Evolutionary conservation across 257 asterid genomes (phyloP).

Genomic region (Handroanthus guayacan): DNA sequence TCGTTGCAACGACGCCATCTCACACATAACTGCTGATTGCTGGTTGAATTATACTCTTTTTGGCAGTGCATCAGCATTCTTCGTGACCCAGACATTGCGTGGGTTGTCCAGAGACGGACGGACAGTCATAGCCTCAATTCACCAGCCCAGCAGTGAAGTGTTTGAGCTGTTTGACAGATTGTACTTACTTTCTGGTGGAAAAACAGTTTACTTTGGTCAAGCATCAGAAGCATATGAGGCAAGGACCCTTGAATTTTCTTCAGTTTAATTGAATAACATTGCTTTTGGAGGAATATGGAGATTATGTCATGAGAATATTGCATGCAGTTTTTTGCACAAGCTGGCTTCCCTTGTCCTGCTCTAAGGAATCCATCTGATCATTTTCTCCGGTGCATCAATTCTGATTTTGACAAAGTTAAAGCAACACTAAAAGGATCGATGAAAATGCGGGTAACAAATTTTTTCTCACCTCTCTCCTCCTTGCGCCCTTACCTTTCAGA

Average conservation of each 20-base stretch:
- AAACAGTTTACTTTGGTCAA: slow-evolving; percentile 90
- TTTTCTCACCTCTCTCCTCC: background rate
- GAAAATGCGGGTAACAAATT: slow-evolving; percentile 75
- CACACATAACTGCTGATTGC: background rate
- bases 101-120: slow-evolving; percentile 90
- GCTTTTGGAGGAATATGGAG: background rate
- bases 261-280: background rate
- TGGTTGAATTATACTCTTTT: background rate
- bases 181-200: slow-evolving; percentile 90
- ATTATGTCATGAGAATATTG: slow-evolving; percentile 11
- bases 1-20: background rate
- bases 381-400: slow-evolving; percentile 87
- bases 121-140: slow-evolving; percentile 94
- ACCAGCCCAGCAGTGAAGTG: slow-evolving; percentile 98
- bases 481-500: background rate
- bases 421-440: slow-evolving; percentile 99
- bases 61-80: slow-evolving; percentile 95
- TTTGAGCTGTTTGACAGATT: slow-evolving; percentile 90
- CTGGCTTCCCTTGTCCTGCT: slow-evolving; percentile 97
- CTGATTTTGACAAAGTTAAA: slow-evolving; percentile 96
- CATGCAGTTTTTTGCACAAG: slow-evolving; percentile 89
- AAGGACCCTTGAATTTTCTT: background rate
- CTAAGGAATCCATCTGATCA: slow-evolving; percentile 95
- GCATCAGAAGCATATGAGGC: slow-evolving; percentile 96
- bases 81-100: slow-evolving; percentile 89